Conservation (phyloP, 257 asterid species). For the Buddleja alternifolia region DNA sequence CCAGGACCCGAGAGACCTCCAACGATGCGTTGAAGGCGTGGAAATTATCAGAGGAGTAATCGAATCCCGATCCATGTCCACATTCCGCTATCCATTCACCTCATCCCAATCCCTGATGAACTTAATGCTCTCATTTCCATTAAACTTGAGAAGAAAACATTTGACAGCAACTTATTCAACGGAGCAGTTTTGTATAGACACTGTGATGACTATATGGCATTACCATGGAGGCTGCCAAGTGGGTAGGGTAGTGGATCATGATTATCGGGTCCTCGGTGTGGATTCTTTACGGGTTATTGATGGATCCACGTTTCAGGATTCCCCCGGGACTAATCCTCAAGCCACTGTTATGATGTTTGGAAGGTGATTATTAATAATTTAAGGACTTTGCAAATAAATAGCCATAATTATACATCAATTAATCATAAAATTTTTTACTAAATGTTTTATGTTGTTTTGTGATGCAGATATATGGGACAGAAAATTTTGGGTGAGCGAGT, state of each 20-base stretch:
- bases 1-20: constrained; percentile 64
- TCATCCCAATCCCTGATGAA: constrained; percentile 41
- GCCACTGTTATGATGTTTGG: constrained; percentile 98
- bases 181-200: constrained; percentile 73
- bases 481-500: constrained; percentile 51
- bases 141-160: constrained; percentile 53
- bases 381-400: no score
- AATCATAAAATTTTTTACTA: background rate
- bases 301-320: constrained; percentile 64
- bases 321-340: constrained; percentile 93
- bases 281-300: constrained; percentile 74
- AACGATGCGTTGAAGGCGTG: constrained; percentile 69
- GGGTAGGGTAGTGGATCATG: constrained; percentile 59
- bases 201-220: constrained; percentile 85
- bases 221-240: constrained; percentile 93
- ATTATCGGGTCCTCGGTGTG: constrained; percentile 63
- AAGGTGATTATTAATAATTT: constrained; percentile 42
- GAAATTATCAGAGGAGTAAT: constrained; percentile 47
- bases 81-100: constrained; percentile 49
- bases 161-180: constrained; percentile 39
- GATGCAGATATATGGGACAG: constrained; percentile 77
- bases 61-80: constrained; percentile 45
- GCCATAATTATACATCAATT: no score
- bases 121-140: constrained; percentile 42
- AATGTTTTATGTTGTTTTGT: background rate